Base-by-base conservation (phyloP, 2,329 filamentous ascomycete species). In the Aspergillus hortae region DNA sequence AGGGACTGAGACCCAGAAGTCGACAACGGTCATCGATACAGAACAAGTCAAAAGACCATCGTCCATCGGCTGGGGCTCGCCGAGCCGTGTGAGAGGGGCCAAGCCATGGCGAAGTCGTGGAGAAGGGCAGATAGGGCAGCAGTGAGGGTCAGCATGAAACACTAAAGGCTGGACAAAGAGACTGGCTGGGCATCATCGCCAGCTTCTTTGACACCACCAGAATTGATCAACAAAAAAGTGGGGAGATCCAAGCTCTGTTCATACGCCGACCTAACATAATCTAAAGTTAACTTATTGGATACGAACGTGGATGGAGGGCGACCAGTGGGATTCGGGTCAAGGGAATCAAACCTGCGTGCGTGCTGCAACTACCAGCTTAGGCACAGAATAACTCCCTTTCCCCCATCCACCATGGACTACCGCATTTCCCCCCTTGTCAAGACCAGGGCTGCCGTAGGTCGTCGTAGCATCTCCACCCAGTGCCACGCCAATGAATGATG, bases 401-500 rank as follows among this genome's bases (percentile, higher is more conserved):
- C 12, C 19, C n/a, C 23, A 17, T 27, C 21, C 14, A n/a, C 27
- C 27, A 11, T 30, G 27, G 27, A 30, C 27, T 30, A 30, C 27
- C 17, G 11, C 30, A 23, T 19, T 19, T 19, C 19, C 32, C 54
- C 58, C 58, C 59, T 52, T 56, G 58, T 59, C 55, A 59, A 46
- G 44, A 54, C 53, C 49, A 53, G 55, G 50, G 36, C 54, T 53
- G 52, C 56, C 49, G 58, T 59, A 61, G 54, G 56, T 59, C 54
- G 57, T 59, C 56, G 56, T 56, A 60, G 50, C 56, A 59, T 53
- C 57, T 59, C 59, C 59, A 61, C 59, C 38, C 44, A 42, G 38
- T 45, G 56, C 50, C 50, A 59, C 52, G 44, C 57, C 54, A 61
- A 53, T 59, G 53, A 55, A 44, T 50, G 51, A 52, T 15, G 48